These are phyloP conservation scores for Hansenula sp. DNA, from an alignment of 1,139 yeast species.

Conservation along the genomic window DNA sequence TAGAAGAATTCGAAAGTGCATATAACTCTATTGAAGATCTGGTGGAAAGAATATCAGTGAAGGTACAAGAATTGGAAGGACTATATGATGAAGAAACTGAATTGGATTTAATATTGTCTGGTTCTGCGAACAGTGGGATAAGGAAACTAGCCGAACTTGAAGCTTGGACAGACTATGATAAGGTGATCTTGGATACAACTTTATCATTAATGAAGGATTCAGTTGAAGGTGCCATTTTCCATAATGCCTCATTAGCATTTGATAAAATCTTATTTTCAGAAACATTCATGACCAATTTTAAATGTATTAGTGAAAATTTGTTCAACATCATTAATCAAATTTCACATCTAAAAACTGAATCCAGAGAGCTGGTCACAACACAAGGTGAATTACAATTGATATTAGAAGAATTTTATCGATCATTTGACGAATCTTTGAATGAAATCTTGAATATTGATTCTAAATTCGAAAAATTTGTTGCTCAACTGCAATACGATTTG, in stretches of 20 bases:
- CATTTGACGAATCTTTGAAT: constrained; percentile 16
- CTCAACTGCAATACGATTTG: constrained; percentile 15
- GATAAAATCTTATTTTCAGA: constrained; percentile 30
- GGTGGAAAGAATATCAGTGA: constrained; percentile 26
- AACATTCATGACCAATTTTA: constrained; percentile 17
- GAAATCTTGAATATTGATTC: constrained; percentile 19
- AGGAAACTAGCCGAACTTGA: constrained; percentile 46
- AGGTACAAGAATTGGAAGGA: constrained; percentile 47
- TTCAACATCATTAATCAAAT: constrained; percentile 14
- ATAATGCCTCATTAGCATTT: constrained; percentile 48
- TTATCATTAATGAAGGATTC: constrained; percentile 41
- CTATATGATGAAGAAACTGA: constrained; percentile 48
- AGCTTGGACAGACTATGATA: constrained; percentile 48
- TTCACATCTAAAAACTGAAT: constrained; percentile 6
- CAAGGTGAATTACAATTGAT: constrained; percentile 15
- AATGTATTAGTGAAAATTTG: constrained; percentile 12
- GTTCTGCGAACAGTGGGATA: constrained; percentile 40
- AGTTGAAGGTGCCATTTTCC: constrained; percentile 49
- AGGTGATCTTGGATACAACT: constrained; percentile 36
- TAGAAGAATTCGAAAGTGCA: constrained; percentile 10
- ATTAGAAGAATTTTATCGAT: constrained; percentile 15
- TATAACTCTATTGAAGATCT: constrained; percentile 13
- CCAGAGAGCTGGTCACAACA: constrained; percentile 6
- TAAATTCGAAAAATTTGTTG: constrained; percentile 19
- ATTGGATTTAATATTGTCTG: constrained; percentile 43